Conservation (phyloP, 2,329 filamentous ascomycete species). For the Fusarium guadeloupense region DNA sequence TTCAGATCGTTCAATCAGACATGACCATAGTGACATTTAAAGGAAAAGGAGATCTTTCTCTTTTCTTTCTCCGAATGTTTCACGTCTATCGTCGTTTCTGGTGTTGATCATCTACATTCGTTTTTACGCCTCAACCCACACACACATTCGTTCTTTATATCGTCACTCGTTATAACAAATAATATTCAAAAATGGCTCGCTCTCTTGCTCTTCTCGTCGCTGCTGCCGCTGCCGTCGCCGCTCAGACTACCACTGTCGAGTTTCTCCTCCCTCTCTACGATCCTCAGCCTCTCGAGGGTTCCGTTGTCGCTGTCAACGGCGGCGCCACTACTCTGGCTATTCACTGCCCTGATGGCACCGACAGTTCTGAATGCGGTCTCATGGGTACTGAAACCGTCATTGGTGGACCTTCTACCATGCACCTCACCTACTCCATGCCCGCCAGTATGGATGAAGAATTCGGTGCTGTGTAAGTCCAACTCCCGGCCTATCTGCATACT, state of each 20-base stretch:
- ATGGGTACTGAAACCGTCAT: slow-evolving; percentile 42
- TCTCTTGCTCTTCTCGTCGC: slow-evolving; percentile 41
- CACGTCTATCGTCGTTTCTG: neutral
- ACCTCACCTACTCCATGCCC: neutral
- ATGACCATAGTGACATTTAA: slow-evolving; percentile 1
- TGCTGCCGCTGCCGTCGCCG: slow-evolving; percentile 30
- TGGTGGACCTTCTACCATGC: slow-evolving; percentile 25
- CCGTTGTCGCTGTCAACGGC: slow-evolving; percentile 43
- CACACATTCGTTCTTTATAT: slow-evolving; percentile 33
- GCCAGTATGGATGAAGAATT: slow-evolving; percentile 9
- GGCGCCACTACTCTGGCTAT: slow-evolving; percentile 46
- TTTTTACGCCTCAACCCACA: slow-evolving; percentile 14
- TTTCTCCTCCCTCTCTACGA: slow-evolving; percentile 43
- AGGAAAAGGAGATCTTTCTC: slow-evolving; percentile 9
- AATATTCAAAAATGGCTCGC: slow-evolving; percentile 38
- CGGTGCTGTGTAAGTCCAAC: slow-evolving; percentile 30
- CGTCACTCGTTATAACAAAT: slow-evolving; percentile 3
- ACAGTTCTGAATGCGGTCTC: slow-evolving; percentile 41
- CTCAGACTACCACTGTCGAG: slow-evolving; percentile 43
- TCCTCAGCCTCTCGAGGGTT: slow-evolving; percentile 39
- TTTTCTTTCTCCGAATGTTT: neutral
- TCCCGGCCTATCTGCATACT: neutral
- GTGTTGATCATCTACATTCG: neutral
- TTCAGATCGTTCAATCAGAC: slow-evolving; percentile 18
- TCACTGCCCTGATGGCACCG: slow-evolving; percentile 35